phyloP scores from a whole-genome alignment of 805 yeast genomes.

The Maudiozyma serrabonitensis region DNA sequence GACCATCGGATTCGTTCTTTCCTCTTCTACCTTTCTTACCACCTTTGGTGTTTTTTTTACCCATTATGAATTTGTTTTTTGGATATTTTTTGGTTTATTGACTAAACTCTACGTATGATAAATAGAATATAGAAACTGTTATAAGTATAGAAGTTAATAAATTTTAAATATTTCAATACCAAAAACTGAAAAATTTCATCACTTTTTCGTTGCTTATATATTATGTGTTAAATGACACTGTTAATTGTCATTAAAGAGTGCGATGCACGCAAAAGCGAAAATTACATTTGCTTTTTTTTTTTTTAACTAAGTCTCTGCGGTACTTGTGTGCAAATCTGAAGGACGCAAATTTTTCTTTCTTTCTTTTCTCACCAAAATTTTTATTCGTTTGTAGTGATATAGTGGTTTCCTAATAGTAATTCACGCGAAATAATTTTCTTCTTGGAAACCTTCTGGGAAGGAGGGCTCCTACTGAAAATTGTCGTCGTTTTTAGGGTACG shows the following conservation, averaged over 20 bases:
- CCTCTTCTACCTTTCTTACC: constrained; percentile 96
- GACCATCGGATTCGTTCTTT: constrained; percentile 83
- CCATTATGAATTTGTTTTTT: constrained; percentile 17
- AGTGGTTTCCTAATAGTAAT: too few relatives aligned
- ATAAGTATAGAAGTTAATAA: too few relatives aligned
- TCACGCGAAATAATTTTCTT: too few relatives aligned
- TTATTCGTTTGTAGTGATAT: neutral
- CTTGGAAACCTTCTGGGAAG: too few relatives aligned
- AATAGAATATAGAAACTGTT: neutral
- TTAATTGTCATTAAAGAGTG: neutral
- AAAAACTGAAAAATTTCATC: neutral
- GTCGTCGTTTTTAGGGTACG: too few relatives aligned
- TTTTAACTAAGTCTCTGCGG: neutral
- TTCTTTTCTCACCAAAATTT: neutral
- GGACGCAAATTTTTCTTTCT: neutral
- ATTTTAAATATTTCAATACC: too few relatives aligned
- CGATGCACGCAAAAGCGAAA: too few relatives aligned
- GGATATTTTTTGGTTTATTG: neutral
- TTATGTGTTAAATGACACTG: neutral
- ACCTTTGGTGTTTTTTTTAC: constrained; percentile 43
- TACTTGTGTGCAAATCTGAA: neutral
- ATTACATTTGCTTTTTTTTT: too few relatives aligned
- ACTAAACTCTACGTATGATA: neutral
- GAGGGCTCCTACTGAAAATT: too few relatives aligned
- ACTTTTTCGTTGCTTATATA: neutral